phyloP scores from a whole-genome alignment of 371 early-diverging fungal species.

The Mycotypha africana region DNA sequence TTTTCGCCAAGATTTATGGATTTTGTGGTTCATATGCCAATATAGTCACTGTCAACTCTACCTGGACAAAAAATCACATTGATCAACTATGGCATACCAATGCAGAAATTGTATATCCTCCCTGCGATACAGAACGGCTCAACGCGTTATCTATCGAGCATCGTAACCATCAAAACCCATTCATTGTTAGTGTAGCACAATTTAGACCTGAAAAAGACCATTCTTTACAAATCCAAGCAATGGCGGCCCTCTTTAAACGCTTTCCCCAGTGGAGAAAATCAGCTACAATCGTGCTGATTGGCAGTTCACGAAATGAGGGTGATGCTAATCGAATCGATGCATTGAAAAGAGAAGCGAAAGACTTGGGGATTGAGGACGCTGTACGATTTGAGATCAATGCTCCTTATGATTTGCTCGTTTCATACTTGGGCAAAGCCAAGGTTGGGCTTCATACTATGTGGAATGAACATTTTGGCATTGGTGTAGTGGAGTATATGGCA shows the following conservation, averaged over 20 bases:
- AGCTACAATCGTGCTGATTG: slow-evolving; percentile 58
- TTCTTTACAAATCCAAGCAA: slow-evolving; percentile 69
- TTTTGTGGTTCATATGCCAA: slow-evolving; percentile 76
- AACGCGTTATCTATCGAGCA: slow-evolving; percentile 37
- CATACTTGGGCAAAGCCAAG: slow-evolving; percentile 51
- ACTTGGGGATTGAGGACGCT: slow-evolving; percentile 59
- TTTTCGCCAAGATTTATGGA: slow-evolving; percentile 74
- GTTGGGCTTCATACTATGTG: slow-evolving; percentile 94
- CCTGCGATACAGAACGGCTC: slow-evolving; percentile 80
- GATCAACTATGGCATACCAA: slow-evolving; percentile 64
- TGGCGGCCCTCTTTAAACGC: slow-evolving; percentile 50
- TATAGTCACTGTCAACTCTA: slow-evolving; percentile 84
- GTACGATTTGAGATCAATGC: slow-evolving; percentile 85
- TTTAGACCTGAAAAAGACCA: slow-evolving; percentile 97
- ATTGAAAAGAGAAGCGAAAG: slow-evolving; percentile 43
- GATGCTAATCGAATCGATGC: slow-evolving; percentile 69
- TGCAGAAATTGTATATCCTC: slow-evolving; percentile 83
- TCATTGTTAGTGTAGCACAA: slow-evolving; percentile 91
- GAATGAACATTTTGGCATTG: slow-evolving; percentile 98
- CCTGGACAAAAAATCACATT: slow-evolving; percentile 94
- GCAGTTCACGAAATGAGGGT: slow-evolving; percentile 77
- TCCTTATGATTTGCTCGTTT: slow-evolving; percentile 57
- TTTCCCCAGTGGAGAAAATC: slow-evolving; percentile 42
- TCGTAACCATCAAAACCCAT: slow-evolving; percentile 47
- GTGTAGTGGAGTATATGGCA: slow-evolving; percentile 96